Base-by-base conservation (phyloP, 2,329 filamentous ascomycete genomes). In the Apiospora pterosperma region DNA sequence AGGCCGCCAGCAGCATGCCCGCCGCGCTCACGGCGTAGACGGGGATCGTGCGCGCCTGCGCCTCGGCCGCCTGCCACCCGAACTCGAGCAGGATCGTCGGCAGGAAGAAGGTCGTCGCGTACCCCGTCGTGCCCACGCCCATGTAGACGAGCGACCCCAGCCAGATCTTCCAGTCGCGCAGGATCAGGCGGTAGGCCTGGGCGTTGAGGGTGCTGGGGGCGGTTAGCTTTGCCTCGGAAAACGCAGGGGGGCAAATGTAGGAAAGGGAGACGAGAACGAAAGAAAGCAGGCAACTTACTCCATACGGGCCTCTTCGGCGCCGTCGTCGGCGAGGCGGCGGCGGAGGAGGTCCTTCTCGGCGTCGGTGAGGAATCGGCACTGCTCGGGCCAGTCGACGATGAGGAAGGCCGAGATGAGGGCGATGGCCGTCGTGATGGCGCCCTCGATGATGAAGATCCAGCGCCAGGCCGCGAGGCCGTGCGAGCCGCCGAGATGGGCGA, bases 321-420 rank as follows among this genome's bases (percentile, higher is more conserved):
- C 73, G 58, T 75, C 74, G 25, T 72, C 68, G 1, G 71, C 69
- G 6, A 80, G 67, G 10, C 77, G 73, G 16, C 68, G 68, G 31
- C 70, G 67, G 5, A 80, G 68, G 25, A 76, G 74, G 4, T 67
- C 64, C 36, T 75, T 79, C 67, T 85, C 81, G 2, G 78, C 71
- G 2, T 75, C 67, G 5, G 73, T 78, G 19, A 85, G 76, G 73
- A 83, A 85, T 4, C 74, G 76, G 39, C 81, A 79, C n/a, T 76
- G 78, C n/a, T 77, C 74, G 0, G 83, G 83, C 68, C 80, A 84
- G 71, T 86, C 84, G 36, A 79, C 79, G 19, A 85, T 81, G 65
- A 84, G 74, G 71, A 79, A 80, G 63, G 76, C 75, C 4, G 75
- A 70, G 23, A 71, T 64, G 63, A 78, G 61, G 1, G 76, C 72